phyloP scores from a whole-genome alignment of 2,329 filamentous ascomycete species.

The Fusarium sp. region DNA sequence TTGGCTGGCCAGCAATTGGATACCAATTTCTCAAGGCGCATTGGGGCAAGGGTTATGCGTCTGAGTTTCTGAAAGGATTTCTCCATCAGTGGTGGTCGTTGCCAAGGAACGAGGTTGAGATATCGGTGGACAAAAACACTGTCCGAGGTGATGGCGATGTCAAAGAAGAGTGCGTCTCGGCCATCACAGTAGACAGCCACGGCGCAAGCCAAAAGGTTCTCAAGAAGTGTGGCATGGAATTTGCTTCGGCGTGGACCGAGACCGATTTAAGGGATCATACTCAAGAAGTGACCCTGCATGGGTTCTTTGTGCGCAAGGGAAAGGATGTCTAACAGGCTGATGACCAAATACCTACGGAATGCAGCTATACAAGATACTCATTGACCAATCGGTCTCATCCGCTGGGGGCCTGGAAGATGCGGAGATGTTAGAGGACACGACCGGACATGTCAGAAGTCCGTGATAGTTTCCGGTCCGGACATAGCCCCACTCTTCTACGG shows the following conservation, averaged over 20 bases:
- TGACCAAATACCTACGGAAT: conserved; percentile 4
- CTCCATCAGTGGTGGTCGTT: conserved; percentile 62
- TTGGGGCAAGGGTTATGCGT: conserved; percentile 70
- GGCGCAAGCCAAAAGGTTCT: conserved; percentile 67
- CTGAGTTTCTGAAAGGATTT: conserved; percentile 66
- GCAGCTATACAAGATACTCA: background rate
- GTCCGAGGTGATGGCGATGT: conserved; percentile 48
- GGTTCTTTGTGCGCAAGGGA: conserved; percentile 38
- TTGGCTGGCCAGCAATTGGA: conserved; percentile 70
- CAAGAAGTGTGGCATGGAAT: conserved; percentile 66
- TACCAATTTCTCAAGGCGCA: conserved; percentile 66
- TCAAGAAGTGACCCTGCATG: conserved; percentile 42
- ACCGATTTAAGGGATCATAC: conserved; percentile 40
- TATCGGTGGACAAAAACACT: conserved; percentile 58
- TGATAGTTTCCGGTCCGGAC: conserved; percentile 35
- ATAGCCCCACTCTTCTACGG: conserved; percentile 31
- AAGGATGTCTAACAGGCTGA: conserved; percentile 7
- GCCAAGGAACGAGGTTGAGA: conserved; percentile 59
- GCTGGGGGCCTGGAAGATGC: conserved; percentile 1
- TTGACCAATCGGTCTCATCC: conserved; percentile 26
- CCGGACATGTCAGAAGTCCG: conserved; percentile 44
- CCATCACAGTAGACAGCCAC: conserved; percentile 64
- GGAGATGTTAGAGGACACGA: conserved; percentile 12
- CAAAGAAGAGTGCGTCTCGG: conserved; percentile 59
- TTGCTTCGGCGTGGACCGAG: conserved; percentile 57